These are phyloP conservation scores for Phalaenopsis hybrid DNA, from an alignment of 116 monocot genomes.

Conservation along the genomic window DNA sequence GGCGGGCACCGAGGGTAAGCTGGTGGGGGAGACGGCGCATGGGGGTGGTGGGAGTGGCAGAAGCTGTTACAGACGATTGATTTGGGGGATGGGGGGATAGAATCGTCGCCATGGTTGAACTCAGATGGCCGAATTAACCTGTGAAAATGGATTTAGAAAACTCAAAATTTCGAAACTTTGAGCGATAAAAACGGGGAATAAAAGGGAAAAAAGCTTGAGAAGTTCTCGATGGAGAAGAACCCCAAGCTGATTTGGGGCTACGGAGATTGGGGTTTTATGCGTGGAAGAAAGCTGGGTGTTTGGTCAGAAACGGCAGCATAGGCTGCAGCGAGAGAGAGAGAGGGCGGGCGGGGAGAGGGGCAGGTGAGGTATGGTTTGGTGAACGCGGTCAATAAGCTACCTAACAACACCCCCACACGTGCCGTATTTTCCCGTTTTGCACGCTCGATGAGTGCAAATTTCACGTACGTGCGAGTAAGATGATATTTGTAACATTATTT, in stretches of 20 bases:
- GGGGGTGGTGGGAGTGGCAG: neutral
- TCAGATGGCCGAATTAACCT: neutral
- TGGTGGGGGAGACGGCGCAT: neutral
- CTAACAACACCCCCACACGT: conserved; percentile 3
- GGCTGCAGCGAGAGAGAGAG: too few species aligned
- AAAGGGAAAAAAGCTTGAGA: neutral
- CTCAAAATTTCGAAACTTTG: too few species aligned
- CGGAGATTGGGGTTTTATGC: neutral
- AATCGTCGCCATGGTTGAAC: conserved; percentile 5
- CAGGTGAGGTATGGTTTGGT: neutral
- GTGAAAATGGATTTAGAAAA: neutral
- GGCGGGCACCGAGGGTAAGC: neutral
- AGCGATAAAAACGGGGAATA: neutral
- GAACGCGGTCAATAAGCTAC: neutral
- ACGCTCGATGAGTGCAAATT: too few species aligned
- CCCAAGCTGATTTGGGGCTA: neutral
- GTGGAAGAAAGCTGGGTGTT: neutral
- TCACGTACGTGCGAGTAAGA: too few species aligned
- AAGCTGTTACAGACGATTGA: neutral
- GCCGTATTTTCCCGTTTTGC: neutral
- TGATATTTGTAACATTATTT: too few species aligned
- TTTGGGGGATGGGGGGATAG: neutral
- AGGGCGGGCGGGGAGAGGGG: neutral
- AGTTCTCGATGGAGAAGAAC: conserved; percentile 7
- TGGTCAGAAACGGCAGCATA: neutral